These are phyloP conservation scores for Exserohilum rostratum DNA, from an alignment of 2,329 filamentous ascomycete genomes.

Conservation along the genomic window DNA sequence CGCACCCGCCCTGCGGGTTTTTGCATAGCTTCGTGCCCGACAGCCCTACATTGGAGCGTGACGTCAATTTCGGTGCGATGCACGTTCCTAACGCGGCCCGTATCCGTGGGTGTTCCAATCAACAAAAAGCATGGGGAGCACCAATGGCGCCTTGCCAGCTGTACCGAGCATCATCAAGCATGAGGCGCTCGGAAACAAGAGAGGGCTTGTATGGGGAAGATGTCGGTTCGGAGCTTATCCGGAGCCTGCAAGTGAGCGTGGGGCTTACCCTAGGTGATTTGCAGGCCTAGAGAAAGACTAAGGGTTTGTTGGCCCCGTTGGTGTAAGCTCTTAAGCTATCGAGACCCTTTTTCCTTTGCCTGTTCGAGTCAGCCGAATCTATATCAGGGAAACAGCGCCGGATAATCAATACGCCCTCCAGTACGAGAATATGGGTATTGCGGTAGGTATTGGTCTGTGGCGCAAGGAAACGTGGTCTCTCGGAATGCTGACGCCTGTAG, in stretches of 20 bases:
- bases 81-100: constrained; percentile 35
- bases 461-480: background rate
- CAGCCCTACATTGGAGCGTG: constrained; percentile 17
- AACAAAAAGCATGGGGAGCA: constrained; percentile 19
- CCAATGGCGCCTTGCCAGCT: constrained; percentile 47
- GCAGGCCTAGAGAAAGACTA: constrained; percentile 13
- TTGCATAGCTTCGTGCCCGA: constrained; percentile 14
- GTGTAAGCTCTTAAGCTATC: constrained; percentile 11
- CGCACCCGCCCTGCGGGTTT: constrained; percentile 12
- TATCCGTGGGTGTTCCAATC: constrained; percentile 32
- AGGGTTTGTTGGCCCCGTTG: constrained; percentile 8
- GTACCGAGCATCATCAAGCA: constrained; percentile 44
- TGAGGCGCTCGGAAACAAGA: constrained; percentile 22
- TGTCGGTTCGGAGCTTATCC: constrained; percentile 19
- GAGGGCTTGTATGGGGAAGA: constrained; percentile 18
- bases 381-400: constrained; percentile 14
- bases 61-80: constrained; percentile 33
- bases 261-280: constrained; percentile 22
- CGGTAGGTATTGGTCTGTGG: constrained; percentile 26
- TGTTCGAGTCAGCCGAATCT: constrained; percentile 24
- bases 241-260: constrained; percentile 22
- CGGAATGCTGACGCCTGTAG: constrained; percentile 24
- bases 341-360: constrained; percentile 15
- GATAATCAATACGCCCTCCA: constrained; percentile 4
- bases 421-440: constrained; percentile 28